Conservation (phyloP, 2,329 filamentous ascomycete species). For the Ramichloridium luteum region DNA sequence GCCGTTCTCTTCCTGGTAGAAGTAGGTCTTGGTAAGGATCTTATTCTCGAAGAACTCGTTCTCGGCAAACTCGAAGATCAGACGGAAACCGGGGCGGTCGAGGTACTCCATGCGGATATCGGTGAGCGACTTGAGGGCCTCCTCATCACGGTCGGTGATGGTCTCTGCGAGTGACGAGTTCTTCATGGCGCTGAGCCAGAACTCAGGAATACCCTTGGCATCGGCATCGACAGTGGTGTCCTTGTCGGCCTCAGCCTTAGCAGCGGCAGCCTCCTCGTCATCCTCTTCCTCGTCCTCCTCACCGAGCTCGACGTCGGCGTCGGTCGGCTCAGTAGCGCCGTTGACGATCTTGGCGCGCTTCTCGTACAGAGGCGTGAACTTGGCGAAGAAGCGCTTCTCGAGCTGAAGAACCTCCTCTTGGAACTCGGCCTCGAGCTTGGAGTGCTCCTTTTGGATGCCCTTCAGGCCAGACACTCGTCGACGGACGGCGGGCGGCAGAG, state of each 20-base stretch:
- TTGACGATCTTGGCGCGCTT: conserved; percentile 91
- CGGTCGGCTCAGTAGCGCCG: conserved; percentile 70
- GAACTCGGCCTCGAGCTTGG: conserved; percentile 95
- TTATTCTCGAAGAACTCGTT: conserved; percentile 99
- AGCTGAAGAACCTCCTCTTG: conserved; percentile 96
- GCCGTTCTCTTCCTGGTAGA: conserved; percentile 95
- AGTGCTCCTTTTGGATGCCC: conserved; percentile 96
- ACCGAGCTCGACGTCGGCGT: conserved; percentile 75
- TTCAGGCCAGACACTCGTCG: conserved; percentile 90
- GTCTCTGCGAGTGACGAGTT: conserved; percentile 97
- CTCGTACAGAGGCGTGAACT: conserved; percentile 94
- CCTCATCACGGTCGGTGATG: conserved; percentile 96
- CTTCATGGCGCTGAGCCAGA: conserved; percentile 99
- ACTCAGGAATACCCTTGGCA: conserved; percentile 83
- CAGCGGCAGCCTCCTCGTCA: conserved; percentile 41
- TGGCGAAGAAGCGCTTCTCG: conserved; percentile 99
- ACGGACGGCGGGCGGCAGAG: conserved; percentile 75
- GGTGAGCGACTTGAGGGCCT: conserved; percentile 73
- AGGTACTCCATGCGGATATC: conserved; percentile 99
- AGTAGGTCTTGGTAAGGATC: conserved; percentile 95
- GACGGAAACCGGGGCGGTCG: conserved; percentile 91
- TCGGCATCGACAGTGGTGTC: conserved; percentile 41
- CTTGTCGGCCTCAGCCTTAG: conserved; percentile 46
- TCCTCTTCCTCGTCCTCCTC: conserved; percentile 66
- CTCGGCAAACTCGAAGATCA: conserved; percentile 92